phyloP scores from a whole-genome alignment of 306 rosid species.

The Vigna hirtella region DNA sequence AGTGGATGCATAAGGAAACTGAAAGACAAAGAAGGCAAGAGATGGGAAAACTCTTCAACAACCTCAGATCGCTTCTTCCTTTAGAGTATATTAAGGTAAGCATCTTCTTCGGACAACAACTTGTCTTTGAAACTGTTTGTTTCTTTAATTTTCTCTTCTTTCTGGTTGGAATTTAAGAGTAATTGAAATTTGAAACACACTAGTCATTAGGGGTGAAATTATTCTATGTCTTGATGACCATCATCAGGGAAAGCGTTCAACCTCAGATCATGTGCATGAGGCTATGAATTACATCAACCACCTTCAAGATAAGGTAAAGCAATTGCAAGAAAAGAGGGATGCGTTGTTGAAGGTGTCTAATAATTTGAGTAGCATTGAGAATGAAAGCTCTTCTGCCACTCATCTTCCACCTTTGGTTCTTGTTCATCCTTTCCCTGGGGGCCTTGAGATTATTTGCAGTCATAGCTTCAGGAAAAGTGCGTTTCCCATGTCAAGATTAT shows the following conservation, averaged over 20 bases:
- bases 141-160: not conserved
- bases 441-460: conserved; percentile 60
- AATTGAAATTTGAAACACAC: conserved; percentile 2
- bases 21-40: conserved; percentile 80
- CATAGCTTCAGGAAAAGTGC: conserved; percentile 40
- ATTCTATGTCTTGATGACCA: conserved; percentile 2
- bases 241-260: conserved; percentile 73
- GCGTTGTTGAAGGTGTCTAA: conserved; percentile 38
- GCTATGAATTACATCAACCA: conserved; percentile 72
- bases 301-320: conserved; percentile 51
- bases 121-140: not conserved
- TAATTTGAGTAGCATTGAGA: conserved; percentile 28
- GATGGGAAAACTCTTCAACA: conserved; percentile 59
- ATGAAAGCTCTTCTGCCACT: conserved; percentile 1
- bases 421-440: conserved; percentile 54
- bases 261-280: conserved; percentile 65
- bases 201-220: conserved; percentile 29
- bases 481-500: conserved; percentile 52
- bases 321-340: conserved; percentile 53
- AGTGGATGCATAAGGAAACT: conserved; percentile 61
- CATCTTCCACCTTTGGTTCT: conserved; percentile 32
- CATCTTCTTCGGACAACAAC: not conserved
- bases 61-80: conserved; percentile 67
- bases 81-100: conserved; percentile 56
- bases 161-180: not conserved